Evolutionary conservation across 2,329 filamentous ascomycete genomes (phyloP).

Genomic region (Chaetomium strumarium): DNA sequence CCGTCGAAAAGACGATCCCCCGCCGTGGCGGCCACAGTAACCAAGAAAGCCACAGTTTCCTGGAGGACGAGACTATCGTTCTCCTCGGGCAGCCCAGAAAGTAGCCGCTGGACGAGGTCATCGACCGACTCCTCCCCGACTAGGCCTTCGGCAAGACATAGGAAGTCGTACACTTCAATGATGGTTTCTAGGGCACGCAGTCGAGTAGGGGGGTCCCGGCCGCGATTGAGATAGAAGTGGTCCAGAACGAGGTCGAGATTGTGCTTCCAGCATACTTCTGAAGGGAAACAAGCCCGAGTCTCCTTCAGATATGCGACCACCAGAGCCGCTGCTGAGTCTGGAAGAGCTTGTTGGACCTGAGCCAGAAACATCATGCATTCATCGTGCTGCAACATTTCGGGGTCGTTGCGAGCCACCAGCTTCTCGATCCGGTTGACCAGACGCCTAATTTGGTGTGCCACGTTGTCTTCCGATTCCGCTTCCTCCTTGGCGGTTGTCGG

Average conservation of each 20-base stretch:
- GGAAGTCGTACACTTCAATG: conserved; percentile 52
- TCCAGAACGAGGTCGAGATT: conserved; percentile 56
- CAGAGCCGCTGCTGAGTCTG: conserved; percentile 57
- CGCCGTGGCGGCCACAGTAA: conserved; percentile 57
- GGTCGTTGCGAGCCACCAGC: conserved; percentile 40
- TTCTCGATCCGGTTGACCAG: conserved; percentile 46
- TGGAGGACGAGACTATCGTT: conserved; percentile 59
- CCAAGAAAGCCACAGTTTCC: conserved; percentile 58
- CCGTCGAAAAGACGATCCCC: conserved; percentile 53
- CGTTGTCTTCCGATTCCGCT: conserved; percentile 33
- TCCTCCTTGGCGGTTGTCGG: conserved; percentile 27
- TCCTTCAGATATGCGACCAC: conserved; percentile 64
- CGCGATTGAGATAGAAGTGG: conserved; percentile 57
- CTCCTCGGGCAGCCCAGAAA: conserved; percentile 57
- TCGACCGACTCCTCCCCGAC: conserved; percentile 52
- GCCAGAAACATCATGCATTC: conserved; percentile 63
- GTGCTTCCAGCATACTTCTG: conserved; percentile 60
- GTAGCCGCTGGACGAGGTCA: conserved; percentile 54
- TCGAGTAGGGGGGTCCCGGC: conserved; percentile 56
- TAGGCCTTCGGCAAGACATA: conserved; percentile 53
- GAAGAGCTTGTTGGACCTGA: conserved; percentile 54
- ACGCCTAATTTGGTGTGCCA: conserved; percentile 38
- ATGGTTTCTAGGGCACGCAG: conserved; percentile 56
- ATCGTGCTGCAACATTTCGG: conserved; percentile 57
- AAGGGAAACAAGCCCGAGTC: conserved; percentile 65